Percentiles rank a stretch among this genome's conserved stretches.
Conservation (phyloP, 176 grass and related monocot species). For the Coix lacrymajobi region DNA sequence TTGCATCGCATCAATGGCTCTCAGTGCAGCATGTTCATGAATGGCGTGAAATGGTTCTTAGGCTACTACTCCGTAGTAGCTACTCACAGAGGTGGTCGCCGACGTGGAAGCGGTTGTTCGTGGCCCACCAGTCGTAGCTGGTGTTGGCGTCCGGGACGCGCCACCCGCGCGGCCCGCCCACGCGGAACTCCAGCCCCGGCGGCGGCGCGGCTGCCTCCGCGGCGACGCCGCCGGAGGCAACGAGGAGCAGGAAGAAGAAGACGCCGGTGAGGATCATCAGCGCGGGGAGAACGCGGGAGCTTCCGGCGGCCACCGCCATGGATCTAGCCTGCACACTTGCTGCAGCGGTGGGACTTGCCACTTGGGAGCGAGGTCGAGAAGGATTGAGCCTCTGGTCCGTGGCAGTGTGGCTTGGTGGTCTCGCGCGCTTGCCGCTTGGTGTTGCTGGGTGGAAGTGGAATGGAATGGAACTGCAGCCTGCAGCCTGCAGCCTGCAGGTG, state of each 20-base stretch:
- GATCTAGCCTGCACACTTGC: background rate
- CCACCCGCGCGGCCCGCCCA: slow-evolving; percentile 65
- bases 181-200: slow-evolving; percentile 37
- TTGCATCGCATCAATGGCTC: background rate
- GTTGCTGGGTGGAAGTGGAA: background rate
- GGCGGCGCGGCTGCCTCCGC: background rate
- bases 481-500: too few relatives aligned
- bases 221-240: background rate
- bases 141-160: slow-evolving; percentile 41
- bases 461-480: background rate
- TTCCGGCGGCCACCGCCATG: background rate
- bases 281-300: background rate
- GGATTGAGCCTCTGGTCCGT: background rate
- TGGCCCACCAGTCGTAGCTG: slow-evolving; percentile 67
- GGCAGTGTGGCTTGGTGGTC: background rate
- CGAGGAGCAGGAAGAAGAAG: slow-evolving; percentile 2
- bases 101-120: slow-evolving; percentile 66
- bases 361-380: background rate
- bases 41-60: background rate
- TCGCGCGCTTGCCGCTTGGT: background rate
- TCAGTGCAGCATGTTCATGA: background rate
- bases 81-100: slow-evolving; percentile 58
- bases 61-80: background rate
- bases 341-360: background rate
- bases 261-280: background rate